Evolutionary conservation across 2,329 filamentous ascomycete genomes (phyloP), one percentile per base, ranked within the genome.

Genomic region (Bipolaris zeicola): DNA sequence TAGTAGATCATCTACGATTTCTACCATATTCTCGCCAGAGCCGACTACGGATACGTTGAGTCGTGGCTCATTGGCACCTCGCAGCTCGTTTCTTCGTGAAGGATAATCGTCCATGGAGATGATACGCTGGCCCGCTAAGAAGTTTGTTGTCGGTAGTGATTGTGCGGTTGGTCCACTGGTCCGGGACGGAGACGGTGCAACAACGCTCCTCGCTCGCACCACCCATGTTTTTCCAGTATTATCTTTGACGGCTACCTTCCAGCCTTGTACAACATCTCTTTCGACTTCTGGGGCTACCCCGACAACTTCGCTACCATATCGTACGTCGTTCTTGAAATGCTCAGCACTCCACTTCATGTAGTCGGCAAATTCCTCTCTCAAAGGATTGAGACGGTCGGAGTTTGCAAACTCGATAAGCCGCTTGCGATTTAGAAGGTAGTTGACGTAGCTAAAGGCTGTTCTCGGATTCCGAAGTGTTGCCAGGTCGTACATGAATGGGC

Each of bases 351-450:
- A 76, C 51, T 62, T 65, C 50, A 78, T 61, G 42, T 77, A 76
- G 43, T 77, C 69, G n/a, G 73, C 73, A 16, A 77, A 76, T 48
- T 77, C 75, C 43, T 71, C 66, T 28, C 76, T 64, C 26, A 77
- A 52, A 24, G 75, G 73, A 41, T 75, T 72, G 47, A 77, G 56
- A 13, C 72, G 68, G 47, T 74, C 71, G 18, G 76, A 73, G 54
- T 76, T 75, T 37, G 70, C 67, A 34, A 75, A 76, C 26, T 74
- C 71, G 20, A 75, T 58, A 14, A 76, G 63, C 6, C 73, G 65
- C 33, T 70, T 65, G 14, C 64, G 65, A 13, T 57, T 62, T 28
- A 72, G 69, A 5, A 76, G 63, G 60, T 75, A 76, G 50, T 72
- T 73, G 55, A 65, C 57, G 41, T 74, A 75, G 45, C 64, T 76